Evolutionary conservation across 495 filamentous ascomycete species (phyloP), one percentile per base, ranked within the genome.

Genomic region (Hypoxylon subgilvum): DNA sequence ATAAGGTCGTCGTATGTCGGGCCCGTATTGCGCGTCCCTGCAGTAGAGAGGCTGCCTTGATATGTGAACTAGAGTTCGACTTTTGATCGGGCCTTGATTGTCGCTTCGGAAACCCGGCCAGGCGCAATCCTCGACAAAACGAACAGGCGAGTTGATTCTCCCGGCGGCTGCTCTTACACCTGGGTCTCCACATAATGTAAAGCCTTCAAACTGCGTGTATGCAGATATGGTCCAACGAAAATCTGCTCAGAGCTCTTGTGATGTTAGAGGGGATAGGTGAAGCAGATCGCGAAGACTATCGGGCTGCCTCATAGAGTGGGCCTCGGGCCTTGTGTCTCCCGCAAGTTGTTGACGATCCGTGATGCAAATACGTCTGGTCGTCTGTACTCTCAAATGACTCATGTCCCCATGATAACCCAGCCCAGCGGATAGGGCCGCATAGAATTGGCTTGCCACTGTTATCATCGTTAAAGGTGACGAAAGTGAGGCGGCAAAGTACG

Each of bases 141-240:
- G 40, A 13, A 22, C 17, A 18, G 47, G 19, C 35, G 31, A 36
- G 31, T 55, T 46, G 13, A 48, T 49, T 52, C 39, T 30, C 18
- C 61, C 55, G 61, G 61, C 61, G 61, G 61, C 61, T 64, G 40
- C 61, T 64, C 61, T 48, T 45, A 60, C 61, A 51, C 10, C 40
- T 14, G 14, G n/a, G 38, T 3, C 50, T 42, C 14, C 61, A 38
- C 22, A 35, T 55, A 36, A 52, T 49, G n/a, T 5, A 25, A 38
- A 41, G 42, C 41, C 25, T 31, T 47, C 31, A 13, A 52, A 18
- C 34, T 57, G 47, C 42, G 48, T 39, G 42, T 57, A 48, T 6
- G 54, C 39, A 30, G 35, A 42, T 30, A 16, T 39, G 32, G 22
- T 40, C 47, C 19, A 31, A 47, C 21, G 31, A 9, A 22, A 23